Conservation (phyloP, 306 rosid genomes). For the Calophaca sinica region DNA sequence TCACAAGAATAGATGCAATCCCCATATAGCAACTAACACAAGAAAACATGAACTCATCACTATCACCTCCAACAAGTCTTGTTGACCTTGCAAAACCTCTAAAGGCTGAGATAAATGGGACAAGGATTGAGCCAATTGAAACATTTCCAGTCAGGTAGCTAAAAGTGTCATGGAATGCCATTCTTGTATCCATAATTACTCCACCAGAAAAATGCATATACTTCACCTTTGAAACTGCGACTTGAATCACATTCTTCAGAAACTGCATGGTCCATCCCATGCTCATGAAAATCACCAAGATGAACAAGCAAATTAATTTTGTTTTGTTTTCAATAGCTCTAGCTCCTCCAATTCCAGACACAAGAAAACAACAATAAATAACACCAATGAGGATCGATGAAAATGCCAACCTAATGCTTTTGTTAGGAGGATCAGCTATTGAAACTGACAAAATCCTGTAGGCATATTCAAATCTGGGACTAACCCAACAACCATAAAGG, state of each 20-base stretch:
- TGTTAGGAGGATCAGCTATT: conserved; percentile 44
- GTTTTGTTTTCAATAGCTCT: conserved; percentile 51
- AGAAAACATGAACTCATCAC: conserved; percentile 70
- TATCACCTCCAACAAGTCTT: conserved; percentile 59
- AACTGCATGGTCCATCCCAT: conserved; percentile 74
- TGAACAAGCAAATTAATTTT: conserved; percentile 44
- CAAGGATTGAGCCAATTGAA: conserved; percentile 64
- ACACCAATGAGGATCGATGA: conserved; percentile 42
- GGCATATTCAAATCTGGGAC: conserved; percentile 58
- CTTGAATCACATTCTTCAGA: conserved; percentile 57
- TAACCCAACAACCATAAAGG: conserved; percentile 69
- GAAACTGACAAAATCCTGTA: conserved; percentile 53
- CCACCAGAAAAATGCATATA: conserved; percentile 49
- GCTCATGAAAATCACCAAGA: conserved; percentile 59
- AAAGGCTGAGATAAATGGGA: conserved; percentile 53
- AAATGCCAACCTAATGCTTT: conserved; percentile 35
- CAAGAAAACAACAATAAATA: conserved; percentile 57
- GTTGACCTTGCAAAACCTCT: conserved; percentile 62
- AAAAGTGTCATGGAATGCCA: conserved; percentile 53
- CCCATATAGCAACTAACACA: conserved; percentile 65
- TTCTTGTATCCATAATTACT: conserved; percentile 35
- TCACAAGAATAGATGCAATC: conserved; percentile 58
- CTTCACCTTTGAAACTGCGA: conserved; percentile 60
- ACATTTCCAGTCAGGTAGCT: conserved; percentile 57
- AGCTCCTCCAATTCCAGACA: conserved; percentile 64